Conservation (phyloP, 305 asterid species). For the Fraxinus latifolia region DNA sequence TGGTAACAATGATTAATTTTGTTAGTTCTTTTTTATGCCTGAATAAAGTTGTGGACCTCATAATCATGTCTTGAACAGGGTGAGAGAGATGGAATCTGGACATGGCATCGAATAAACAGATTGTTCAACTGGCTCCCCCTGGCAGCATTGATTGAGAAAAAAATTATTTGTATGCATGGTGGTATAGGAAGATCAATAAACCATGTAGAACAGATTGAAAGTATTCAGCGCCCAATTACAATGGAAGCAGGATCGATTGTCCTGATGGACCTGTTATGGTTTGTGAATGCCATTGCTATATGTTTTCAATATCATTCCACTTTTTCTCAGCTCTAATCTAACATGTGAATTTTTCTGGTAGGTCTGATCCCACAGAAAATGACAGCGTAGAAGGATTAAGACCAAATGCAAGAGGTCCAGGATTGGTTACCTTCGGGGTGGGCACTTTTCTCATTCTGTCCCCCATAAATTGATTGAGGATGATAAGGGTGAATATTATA, state of each 20-base stretch:
- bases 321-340: neutral
- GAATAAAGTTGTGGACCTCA: conserved; percentile 19
- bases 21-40: conserved; percentile 1
- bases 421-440: conserved; percentile 61
- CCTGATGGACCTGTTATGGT: conserved; percentile 80
- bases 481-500: neutral
- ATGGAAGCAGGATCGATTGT: conserved; percentile 63
- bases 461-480: neutral
- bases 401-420: conserved; percentile 65
- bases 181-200: conserved; percentile 99
- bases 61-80: conserved; percentile 60
- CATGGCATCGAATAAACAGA: conserved; percentile 96
- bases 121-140: conserved; percentile 99
- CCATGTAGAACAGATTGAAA: conserved; percentile 94
- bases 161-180: conserved; percentile 98
- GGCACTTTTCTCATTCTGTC: conserved; percentile 25
- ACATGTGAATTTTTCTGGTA: conserved; percentile 19
- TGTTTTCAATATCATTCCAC: conserved; percentile 15
- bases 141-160: conserved; percentile 95
- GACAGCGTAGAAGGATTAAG: conserved; percentile 62
- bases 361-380: conserved; percentile 68
- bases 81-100: conserved; percentile 99
- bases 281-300: conserved; percentile 32
- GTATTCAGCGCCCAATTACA: conserved; percentile 74
- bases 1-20: conserved; percentile 34